Percentiles rank a stretch among this genome's conserved stretches.
phyloP scores from a whole-genome alignment of 441 rosid species.

The Populus hybrid region DNA sequence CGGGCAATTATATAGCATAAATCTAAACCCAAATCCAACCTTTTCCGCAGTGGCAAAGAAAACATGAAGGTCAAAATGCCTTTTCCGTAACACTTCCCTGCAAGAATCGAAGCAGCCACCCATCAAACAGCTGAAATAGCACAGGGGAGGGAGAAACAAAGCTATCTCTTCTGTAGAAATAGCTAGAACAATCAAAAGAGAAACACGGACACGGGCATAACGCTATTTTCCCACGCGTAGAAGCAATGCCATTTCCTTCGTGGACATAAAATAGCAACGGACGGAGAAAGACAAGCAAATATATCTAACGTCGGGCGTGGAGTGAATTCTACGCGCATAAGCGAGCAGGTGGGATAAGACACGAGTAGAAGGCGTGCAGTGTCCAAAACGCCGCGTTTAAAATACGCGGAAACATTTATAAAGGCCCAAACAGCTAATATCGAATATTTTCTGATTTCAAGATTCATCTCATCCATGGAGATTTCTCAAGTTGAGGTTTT shows the following conservation, averaged over 20 bases:
- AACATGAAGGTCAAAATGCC: not conserved
- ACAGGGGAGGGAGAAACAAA: not conserved
- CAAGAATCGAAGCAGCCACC: not conserved
- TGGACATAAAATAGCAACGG: not conserved
- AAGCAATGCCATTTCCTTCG: not conserved
- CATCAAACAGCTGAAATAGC: not conserved
- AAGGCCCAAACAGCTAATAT: not conserved
- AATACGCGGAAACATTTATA: slow-evolving; percentile 15
- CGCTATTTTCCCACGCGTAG: not conserved
- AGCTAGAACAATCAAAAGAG: not conserved
- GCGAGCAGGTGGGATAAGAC: not conserved
- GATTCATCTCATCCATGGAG: slow-evolving; percentile 33
- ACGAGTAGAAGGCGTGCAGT: slow-evolving; percentile 2
- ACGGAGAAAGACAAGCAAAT: not conserved
- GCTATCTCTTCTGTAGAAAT: no score
- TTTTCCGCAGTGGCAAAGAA: not conserved
- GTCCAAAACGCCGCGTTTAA: slow-evolving; percentile 11
- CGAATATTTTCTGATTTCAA: not conserved
- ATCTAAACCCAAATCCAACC: not conserved
- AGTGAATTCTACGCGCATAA: not conserved
- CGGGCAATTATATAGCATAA: not conserved
- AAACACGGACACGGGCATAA: not conserved
- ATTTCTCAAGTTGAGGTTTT: slow-evolving; percentile 24
- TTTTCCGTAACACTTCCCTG: not conserved
- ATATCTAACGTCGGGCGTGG: not conserved